phyloP scores from a whole-genome alignment of 257 asterid genomes.

The Solanum corneliomulleri region DNA sequence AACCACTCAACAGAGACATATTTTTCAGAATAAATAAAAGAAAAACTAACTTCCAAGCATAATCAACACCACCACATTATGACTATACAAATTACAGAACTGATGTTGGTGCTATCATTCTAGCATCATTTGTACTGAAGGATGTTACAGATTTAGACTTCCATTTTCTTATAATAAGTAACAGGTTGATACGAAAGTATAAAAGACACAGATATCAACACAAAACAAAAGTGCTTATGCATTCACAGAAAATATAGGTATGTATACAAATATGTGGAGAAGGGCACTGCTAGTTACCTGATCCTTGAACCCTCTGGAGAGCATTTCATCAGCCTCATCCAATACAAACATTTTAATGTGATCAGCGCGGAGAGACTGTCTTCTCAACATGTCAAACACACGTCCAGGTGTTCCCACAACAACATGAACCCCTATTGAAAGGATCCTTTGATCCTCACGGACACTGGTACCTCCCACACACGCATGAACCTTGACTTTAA shows the following conservation, averaged over 20 bases:
- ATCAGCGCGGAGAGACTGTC: constrained; percentile 9
- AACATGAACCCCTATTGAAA: constrained; percentile 11
- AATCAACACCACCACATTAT: not conserved
- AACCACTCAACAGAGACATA: not conserved
- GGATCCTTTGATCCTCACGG: constrained; percentile 16
- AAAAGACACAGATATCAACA: not conserved
- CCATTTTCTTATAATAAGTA: not conserved
- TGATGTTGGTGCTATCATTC: not conserved
- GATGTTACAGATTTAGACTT: not conserved
- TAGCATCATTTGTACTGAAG: not conserved
- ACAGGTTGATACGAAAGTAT: not conserved
- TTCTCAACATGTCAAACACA: constrained; percentile 10
- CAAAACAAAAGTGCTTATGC: not conserved
- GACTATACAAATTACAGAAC: not conserved
- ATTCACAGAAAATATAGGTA: not conserved
- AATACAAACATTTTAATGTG: constrained; percentile 10
- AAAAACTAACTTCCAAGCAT: not conserved
- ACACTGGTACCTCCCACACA: constrained; percentile 15
- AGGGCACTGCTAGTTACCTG: not conserved
- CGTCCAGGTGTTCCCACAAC: constrained; percentile 16
- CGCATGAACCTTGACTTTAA: constrained; percentile 11
- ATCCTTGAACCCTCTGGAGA: constrained; percentile 15
- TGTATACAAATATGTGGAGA: not conserved
- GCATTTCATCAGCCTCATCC: constrained; percentile 17
- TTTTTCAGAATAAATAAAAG: not conserved